Percentiles rank a stretch among this genome's conserved stretches.
phyloP scores from a whole-genome alignment of 768 basidiomycete species.

The Cyclocybe cylindracea region DNA sequence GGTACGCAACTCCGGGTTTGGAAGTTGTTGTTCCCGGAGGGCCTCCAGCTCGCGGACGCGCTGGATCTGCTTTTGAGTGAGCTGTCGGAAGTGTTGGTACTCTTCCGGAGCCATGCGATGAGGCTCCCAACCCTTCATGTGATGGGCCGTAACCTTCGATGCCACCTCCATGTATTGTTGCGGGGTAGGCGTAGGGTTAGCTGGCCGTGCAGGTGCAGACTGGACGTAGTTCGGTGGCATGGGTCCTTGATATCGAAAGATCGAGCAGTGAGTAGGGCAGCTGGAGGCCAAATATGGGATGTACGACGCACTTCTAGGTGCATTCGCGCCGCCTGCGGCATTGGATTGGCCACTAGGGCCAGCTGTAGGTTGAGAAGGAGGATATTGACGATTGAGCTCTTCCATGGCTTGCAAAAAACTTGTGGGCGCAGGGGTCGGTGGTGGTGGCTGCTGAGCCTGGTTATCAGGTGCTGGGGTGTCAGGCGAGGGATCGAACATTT shows the following conservation, averaged over 20 bases:
- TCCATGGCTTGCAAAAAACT: slow-evolving; percentile 1
- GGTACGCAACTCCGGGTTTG: slow-evolving; percentile 8
- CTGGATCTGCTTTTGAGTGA: slow-evolving; percentile 11
- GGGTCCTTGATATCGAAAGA: no score
- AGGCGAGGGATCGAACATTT: background rate
- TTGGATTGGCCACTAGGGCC: background rate
- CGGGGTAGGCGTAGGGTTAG: background rate
- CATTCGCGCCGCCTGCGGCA: no score
- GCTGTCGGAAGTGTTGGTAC: slow-evolving; percentile 1
- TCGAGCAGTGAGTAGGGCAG: no score
- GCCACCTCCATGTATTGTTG: slow-evolving; percentile 2
- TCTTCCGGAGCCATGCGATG: slow-evolving; percentile 11
- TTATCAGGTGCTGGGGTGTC: background rate
- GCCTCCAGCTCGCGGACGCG: slow-evolving; percentile 19
- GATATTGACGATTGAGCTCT: slow-evolving; percentile 1
- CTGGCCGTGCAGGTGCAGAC: background rate
- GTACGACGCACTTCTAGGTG: no score
- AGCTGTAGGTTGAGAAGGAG: background rate
- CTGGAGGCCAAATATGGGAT: no score
- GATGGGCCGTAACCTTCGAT: slow-evolving; percentile 1
- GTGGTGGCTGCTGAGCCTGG: background rate
- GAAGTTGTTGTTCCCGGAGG: background rate
- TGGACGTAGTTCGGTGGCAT: no score
- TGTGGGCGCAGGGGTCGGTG: background rate
- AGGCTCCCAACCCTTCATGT: slow-evolving; percentile 18